Evolutionary conservation across 176 grass and related monocot species (phyloP), one percentile per base, ranked within the genome.

Genomic region (Areca catechu): DNA sequence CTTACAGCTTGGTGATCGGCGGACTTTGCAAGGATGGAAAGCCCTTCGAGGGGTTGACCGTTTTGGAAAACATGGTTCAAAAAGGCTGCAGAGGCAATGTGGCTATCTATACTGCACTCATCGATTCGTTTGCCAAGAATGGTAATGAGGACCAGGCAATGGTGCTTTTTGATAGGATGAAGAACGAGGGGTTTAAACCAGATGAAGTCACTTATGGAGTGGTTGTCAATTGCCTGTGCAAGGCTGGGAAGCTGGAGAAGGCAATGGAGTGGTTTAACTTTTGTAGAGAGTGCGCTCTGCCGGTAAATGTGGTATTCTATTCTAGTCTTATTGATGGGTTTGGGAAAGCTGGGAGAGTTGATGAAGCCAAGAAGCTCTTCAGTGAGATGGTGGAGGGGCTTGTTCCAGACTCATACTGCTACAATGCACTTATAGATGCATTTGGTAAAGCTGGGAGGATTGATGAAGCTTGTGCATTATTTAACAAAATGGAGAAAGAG

Each of bases 221-320:
- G 69, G 27, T 88, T n/a, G 66, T 88, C 30, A 88, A 88, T 62
- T 88, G 86, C 84, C 58, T 97, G 48, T 97, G 92, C 73, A 77
- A 83, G 27, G 86, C 80, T 37, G 92, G 78, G 34, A 85, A 70
- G 53, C 51, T 91, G 54, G 75, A 88, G 17, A 73, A 88, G 49
- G 92, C 83, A 0, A 58, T 97, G 65, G 48, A 66, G 22, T 85
- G 76, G 77, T 97, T 97, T 58, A 84, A 72, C 25, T 80, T 53
- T 28, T 91, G 92, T 62, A 51, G 25, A 48, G 54, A 73, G 9
- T 76, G 75, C 5, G 80, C 65, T 27, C 56, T 76, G 51, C 64
- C 63, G 15, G 80, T 88, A 28, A 97, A 91, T 69, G 69, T 70
- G 16, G 68, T 85, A 57, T 74, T 91, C 54, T 97, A 92, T 61